Percentiles rank a stretch among this genome's conserved stretches.
These are phyloP conservation scores for Sclerotinia minor DNA, from an alignment of 2,329 filamentous ascomycete genomes.

Conservation along the genomic window DNA sequence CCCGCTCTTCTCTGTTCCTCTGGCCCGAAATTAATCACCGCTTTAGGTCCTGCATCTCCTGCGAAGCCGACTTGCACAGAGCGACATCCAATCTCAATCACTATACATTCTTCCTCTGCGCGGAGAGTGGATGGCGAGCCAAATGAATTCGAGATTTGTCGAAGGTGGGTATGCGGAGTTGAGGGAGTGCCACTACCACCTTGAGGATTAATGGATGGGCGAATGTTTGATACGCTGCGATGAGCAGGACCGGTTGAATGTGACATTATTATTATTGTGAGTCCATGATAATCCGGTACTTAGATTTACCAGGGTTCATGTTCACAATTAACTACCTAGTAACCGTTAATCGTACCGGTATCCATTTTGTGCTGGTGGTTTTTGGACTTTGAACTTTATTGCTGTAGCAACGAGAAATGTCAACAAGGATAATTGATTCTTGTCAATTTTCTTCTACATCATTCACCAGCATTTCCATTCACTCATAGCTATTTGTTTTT, in stretches of 20 bases:
- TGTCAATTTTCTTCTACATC: slow-evolving; percentile 2
- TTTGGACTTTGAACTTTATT: slow-evolving; percentile 6
- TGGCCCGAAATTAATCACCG: slow-evolving; percentile 67
- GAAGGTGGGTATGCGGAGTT: slow-evolving; percentile 61
- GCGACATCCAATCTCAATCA: slow-evolving; percentile 81
- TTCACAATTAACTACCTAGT: slow-evolving; percentile 17
- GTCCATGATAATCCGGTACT: slow-evolving; percentile 23
- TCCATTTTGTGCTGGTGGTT: neutral
- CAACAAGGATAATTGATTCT: slow-evolving; percentile 18
- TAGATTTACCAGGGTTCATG: slow-evolving; percentile 12
- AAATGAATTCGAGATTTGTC: slow-evolving; percentile 55
- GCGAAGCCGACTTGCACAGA: slow-evolving; percentile 82
- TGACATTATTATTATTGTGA: slow-evolving; percentile 35
- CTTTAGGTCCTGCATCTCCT: slow-evolving; percentile 77
- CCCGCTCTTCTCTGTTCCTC: slow-evolving; percentile 75
- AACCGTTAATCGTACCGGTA: neutral
- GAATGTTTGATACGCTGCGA: slow-evolving; percentile 59
- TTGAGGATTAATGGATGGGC: slow-evolving; percentile 36
- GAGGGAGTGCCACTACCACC: slow-evolving; percentile 41
- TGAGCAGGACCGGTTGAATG: slow-evolving; percentile 50
- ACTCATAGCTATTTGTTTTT: neutral
- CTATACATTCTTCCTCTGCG: slow-evolving; percentile 78
- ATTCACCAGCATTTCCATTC: slow-evolving; percentile 4
- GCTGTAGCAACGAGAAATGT: slow-evolving; percentile 13
- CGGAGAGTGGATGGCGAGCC: slow-evolving; percentile 62